A percentile compares a stretch with the other conserved stretches of the same genome.
Conservation (phyloP, 768 basidiomycete genomes). For the Jaapia argillacea region DNA sequence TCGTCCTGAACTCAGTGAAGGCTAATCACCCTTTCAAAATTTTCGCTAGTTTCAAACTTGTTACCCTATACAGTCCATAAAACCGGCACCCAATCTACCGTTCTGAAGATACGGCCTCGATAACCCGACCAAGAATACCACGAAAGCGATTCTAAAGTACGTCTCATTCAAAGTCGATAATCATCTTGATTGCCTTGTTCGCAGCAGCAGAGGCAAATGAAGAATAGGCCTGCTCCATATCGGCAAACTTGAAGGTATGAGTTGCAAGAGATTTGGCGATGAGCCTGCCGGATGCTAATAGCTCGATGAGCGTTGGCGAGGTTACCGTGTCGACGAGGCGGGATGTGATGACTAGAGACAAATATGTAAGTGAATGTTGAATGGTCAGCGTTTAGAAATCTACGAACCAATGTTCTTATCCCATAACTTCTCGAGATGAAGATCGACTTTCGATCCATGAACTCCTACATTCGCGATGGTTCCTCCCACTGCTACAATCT, state of each 20-base stretch:
- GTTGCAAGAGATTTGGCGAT: slow-evolving; percentile 10
- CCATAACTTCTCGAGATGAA: slow-evolving; percentile 17
- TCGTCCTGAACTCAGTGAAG: no score
- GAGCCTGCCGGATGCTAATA: slow-evolving; percentile 13
- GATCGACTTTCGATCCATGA: slow-evolving; percentile 12
- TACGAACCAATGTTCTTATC: slow-evolving; percentile 14
- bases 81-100: no score
- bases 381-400: neutral
- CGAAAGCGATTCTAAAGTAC: no score
- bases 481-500: slow-evolving; percentile 15
- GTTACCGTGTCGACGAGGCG: slow-evolving; percentile 14
- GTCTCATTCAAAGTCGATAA: slow-evolving; percentile 12
- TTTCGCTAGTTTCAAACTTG: no score
- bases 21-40: no score
- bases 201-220: slow-evolving; percentile 12
- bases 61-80: no score
- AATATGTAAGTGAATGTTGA: neutral
- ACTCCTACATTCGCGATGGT: slow-evolving; percentile 17
- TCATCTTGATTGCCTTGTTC: slow-evolving; percentile 14
- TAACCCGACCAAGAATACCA: no score
- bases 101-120: no score
- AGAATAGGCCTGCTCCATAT: slow-evolving; percentile 12
- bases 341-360: slow-evolving; percentile 12
- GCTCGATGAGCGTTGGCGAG: slow-evolving; percentile 13
- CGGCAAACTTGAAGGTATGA: slow-evolving; percentile 11